A percentile compares a stretch with the other conserved stretches of the same genome.
Evolutionary conservation across 331 rosid species (phyloP).

Genomic region (Prunus yedoensis): DNA sequence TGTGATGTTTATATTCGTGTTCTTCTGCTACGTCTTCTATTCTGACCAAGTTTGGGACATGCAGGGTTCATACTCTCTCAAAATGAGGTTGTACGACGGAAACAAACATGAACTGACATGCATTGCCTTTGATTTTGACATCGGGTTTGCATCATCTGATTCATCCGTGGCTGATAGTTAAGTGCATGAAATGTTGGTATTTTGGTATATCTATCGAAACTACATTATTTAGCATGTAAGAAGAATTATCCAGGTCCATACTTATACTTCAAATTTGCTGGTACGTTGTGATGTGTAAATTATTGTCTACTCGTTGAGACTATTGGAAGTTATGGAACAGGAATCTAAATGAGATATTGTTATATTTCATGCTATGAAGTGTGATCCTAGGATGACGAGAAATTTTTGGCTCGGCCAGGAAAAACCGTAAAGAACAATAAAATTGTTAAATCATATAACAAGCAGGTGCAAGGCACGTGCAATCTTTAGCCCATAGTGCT

Average conservation of each 20-base stretch:
- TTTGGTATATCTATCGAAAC: not conserved
- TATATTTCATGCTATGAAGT: too few relatives aligned
- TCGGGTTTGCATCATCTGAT: conserved; percentile 46
- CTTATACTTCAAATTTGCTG: conserved; percentile 1
- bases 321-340: not conserved
- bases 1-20: not conserved
- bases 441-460: not conserved
- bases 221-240: conserved; percentile 16
- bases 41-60: conserved; percentile 20
- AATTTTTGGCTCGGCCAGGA: too few relatives aligned
- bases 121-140: conserved; percentile 54
- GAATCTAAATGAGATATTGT: not conserved
- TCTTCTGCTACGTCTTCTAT: not conserved
- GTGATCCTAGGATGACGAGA: not conserved
- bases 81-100: conserved; percentile 64
- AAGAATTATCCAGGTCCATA: not conserved
- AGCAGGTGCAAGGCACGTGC: not conserved
- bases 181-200: conserved; percentile 15
- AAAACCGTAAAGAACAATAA: too few relatives aligned
- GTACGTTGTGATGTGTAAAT: conserved; percentile 16
- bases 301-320: conserved; percentile 7
- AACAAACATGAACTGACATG: conserved; percentile 57
- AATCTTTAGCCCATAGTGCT: not conserved
- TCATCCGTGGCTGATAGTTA: conserved; percentile 57
- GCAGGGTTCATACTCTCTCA: conserved; percentile 78